Base-by-base conservation (phyloP, 2,329 filamentous ascomycete genomes). In the Xylaria polymorpha region DNA sequence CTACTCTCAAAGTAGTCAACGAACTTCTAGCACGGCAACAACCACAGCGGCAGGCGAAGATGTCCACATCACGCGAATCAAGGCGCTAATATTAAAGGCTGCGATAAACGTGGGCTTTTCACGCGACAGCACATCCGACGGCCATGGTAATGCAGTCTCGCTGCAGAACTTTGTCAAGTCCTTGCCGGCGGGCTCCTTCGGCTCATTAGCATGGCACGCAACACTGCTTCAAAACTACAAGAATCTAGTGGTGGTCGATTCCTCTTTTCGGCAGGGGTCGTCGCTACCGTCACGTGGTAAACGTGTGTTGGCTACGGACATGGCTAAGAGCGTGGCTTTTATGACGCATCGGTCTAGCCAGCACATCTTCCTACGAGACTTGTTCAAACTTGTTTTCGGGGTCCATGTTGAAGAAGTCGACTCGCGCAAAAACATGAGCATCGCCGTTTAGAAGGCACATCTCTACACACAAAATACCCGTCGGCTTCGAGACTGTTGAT, bases 311-410 rank as follows among this genome's bases (percentile, higher is more conserved):
- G 92, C 93, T 0, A 81, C 85, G n/a, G 94, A 98, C 74, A 88
- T 97, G 71, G 92, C 92, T 43, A 91, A 91, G 79, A 93, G 92
- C 59, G 91, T 97, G 7, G 85, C 87, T 61, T 91, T 91, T 84
- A 92, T 97, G 87, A 87, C 88, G 61, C 85, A 88, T 66, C 90
- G 88, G 44, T 86, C 86, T 35, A 86, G 88, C 66, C 89, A 94
- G 74, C 96, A 96, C 79, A 84, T 84, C 9, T 98, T 95, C 85
- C 82, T 98, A 71, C 86, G 89, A 59, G 94, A 97, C 75, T 84
- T 98, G 15, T 98, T 93, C 82, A 87, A 88, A 62, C 85, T 95
- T 48, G 94, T 97, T 2, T 97, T 97, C 79, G 92, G 93, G 3
- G 95, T 95, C 76, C 88, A 91, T 57, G 81, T 94, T 18, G 93